Base-by-base conservation (phyloP, 2,329 filamentous ascomycete genomes). In the Xylariaceae sp. region DNA sequence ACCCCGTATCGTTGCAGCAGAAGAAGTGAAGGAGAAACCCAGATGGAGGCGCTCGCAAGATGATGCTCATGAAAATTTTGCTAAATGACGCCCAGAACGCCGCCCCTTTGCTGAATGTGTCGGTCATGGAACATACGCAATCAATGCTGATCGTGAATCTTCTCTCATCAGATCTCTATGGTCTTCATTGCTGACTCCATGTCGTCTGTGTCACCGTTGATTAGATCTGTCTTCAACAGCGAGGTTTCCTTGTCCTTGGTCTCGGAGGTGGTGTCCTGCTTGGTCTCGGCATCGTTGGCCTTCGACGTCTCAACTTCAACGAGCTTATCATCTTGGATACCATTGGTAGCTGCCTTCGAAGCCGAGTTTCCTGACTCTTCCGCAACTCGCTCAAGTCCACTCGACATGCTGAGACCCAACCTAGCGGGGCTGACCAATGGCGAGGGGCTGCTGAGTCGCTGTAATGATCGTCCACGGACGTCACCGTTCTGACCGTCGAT, bases 341-440 rank as follows among this genome's bases (percentile, higher is more conserved):
- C 66, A 72, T 76, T 73, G 6, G 67, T 67, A 30, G 57, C 61
- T 44, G 68, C 51, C 55, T 65, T 61, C 42, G 66, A 53, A 13
- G 66, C 66, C 2, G 67, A 15, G 51, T 76, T 72, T 30, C 73
- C 67, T 8, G 73, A 69, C 72, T 93, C 90, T 74, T 93, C 90
- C 0, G 87, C 83, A 11, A 93, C 89, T 63, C 87, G 81, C 53
- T 88, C 87, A 59, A 93, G 77, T 13, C 89, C 88, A 66, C 87
- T 90, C 11, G 86, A 81, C 68, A 91, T 87, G 65, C 84, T 83
- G 62, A 82, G 85, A 10, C 83, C 81, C 1, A 87, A 82, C 60
- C 84, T 79, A 70, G 85, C 88, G 17, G 88, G 86, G 66, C 85
- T 89, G 8, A 78, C 77, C 63, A 82, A 78, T 2, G 85, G 85